Evolutionary conservation across 192 early-diverging fungal genomes (phyloP).

Genomic region (Haplosporangium gracile): DNA sequence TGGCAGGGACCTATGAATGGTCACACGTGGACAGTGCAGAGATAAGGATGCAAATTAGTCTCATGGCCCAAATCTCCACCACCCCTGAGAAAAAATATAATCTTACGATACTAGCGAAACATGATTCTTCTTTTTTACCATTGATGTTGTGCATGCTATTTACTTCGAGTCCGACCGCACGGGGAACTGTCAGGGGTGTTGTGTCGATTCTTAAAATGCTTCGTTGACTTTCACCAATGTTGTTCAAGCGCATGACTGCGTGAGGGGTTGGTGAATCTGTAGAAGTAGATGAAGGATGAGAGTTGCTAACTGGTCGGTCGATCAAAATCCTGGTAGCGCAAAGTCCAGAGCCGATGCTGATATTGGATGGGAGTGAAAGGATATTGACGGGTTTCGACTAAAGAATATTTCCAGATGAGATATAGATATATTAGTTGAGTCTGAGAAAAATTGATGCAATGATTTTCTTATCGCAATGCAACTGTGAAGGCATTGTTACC

Average conservation of each 20-base stretch:
- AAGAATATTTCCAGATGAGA: background rate
- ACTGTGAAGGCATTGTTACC: background rate
- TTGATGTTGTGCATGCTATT: conserved; percentile 1
- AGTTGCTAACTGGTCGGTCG: conserved; percentile 13
- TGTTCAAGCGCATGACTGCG: conserved; percentile 15
- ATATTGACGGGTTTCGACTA: conserved; percentile 21
- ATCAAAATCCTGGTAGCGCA: conserved; percentile 39
- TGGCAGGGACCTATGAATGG: background rate
- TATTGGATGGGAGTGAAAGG: conserved; percentile 12
- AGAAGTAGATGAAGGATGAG: background rate
- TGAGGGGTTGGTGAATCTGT: background rate
- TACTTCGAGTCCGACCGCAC: conserved; percentile 37
- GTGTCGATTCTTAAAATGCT: conserved; percentile 32
- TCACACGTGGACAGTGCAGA: background rate
- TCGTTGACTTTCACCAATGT: background rate
- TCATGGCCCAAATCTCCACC: background rate
- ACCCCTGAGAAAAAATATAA: background rate
- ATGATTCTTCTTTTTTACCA: background rate
- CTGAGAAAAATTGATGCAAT: background rate
- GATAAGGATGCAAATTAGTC: background rate
- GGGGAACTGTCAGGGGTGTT: background rate
- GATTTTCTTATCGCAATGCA: background rate
- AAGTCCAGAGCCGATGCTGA: conserved; percentile 26
- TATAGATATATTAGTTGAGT: background rate
- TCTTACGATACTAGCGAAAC: background rate